phyloP scores from a whole-genome alignment of 1,139 yeast species.

The Saccharomyces uvarum region DNA sequence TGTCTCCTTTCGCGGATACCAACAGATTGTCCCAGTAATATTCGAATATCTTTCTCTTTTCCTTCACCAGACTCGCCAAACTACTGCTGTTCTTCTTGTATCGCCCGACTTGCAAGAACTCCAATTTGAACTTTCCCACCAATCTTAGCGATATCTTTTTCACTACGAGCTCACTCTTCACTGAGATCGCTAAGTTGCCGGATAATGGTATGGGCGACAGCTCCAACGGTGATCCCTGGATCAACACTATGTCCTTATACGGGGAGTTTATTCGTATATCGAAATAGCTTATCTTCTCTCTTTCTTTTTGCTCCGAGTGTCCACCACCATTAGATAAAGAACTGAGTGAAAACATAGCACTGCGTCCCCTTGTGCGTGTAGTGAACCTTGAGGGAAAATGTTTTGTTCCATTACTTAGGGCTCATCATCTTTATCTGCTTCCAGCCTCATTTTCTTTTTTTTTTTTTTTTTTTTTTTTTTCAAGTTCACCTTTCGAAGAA shows the following conservation, averaged over 20 bases:
- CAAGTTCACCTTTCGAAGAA: background rate
- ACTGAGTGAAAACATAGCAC: background rate
- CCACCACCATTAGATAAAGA: background rate
- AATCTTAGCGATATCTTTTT: conserved; percentile 42
- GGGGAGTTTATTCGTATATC: conserved; percentile 41
- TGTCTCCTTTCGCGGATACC: conserved; percentile 39
- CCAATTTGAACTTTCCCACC: conserved; percentile 48
- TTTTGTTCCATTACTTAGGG: background rate
- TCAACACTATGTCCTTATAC: conserved; percentile 46
- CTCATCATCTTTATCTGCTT: background rate
- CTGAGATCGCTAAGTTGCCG: conserved; percentile 51
- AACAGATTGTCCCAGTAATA: conserved; percentile 57
- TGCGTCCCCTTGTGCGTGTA: background rate
- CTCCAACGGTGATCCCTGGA: conserved; percentile 54
- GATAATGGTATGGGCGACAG: conserved; percentile 46
- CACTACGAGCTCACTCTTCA: conserved; percentile 46
- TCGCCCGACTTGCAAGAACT: conserved; percentile 39
- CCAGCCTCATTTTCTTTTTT: background rate
- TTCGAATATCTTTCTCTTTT: conserved; percentile 43
- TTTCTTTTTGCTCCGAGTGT: conserved; percentile 1
- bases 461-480: background rate
- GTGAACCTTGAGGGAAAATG: background rate
- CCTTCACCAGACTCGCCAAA: conserved; percentile 42
- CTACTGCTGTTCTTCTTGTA: conserved; percentile 33
- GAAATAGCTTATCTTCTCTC: conserved; percentile 15